Base-by-base conservation (phyloP, 352 stramenopile genomes). In the Globisporangium mamillatum region DNA sequence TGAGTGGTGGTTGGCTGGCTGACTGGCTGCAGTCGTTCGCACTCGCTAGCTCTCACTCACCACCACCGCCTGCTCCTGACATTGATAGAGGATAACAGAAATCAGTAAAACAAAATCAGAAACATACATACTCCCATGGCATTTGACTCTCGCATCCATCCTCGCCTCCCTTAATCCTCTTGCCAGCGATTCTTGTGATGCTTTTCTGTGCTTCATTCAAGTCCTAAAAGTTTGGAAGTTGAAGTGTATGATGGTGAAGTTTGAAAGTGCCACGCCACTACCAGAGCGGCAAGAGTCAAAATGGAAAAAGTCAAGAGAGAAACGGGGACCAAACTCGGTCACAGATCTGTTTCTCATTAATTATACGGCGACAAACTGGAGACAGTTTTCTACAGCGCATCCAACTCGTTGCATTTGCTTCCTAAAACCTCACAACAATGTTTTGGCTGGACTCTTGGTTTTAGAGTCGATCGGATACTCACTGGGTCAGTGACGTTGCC, bases 81-180 rank as follows among this genome's bases (percentile, higher is more conserved):
- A 29, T 46, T 46, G 55, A 61, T 61, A 61, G 55, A 61, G 55
- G 29, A 61, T 29, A 60, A 60, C 34, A 22, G 20, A 29, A 61
- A 61, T 61, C 18, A 61, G 46, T 61, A 60, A 44, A 41, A 61
- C 32, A 36, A 61, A 62, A 48, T 32, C 32, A 50, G n/a, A 62
- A 50, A 25, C 27, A 24, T 20, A 44, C 41, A 24, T 10, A 44
- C 41, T 58, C 12, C 8, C 24, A 36, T 34, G 50, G 18, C 50
- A 29, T 29, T 32, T 6, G 50, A 18, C 16, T 50, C 18, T 50
- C 16, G 5, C 44, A n/a, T 50, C 44, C 16, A 50, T 50, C n/a
- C 18, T 9, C 29, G 29, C 29, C 29, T 32, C 29, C 29, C 29
- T 50, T 8, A n/a, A 9, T 50, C 4, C 16, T 48, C 41, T 48